Conservation (phyloP, 2,329 filamentous ascomycete genomes). For the Cladobotryum protrusum region DNA sequence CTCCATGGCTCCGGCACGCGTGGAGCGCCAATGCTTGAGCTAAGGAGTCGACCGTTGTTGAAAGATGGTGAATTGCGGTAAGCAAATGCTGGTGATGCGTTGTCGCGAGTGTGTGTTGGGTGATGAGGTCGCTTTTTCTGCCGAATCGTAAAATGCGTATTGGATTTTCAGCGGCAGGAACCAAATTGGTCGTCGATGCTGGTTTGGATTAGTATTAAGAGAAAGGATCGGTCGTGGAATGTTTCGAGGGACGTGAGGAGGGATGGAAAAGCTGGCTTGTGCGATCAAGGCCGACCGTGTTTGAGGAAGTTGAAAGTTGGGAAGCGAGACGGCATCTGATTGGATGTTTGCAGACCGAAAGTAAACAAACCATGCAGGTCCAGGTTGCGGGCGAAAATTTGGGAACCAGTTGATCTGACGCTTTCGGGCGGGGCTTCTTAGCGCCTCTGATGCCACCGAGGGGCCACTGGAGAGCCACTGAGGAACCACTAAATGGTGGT, state of each 20-base stretch:
- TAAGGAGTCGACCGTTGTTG: constrained; percentile 14
- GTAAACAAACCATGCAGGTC: constrained; percentile 9
- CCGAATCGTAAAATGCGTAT: neutral
- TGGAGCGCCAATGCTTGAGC: constrained; percentile 17
- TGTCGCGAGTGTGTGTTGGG: no score
- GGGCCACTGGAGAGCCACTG: no score
- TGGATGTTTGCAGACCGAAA: constrained; percentile 8
- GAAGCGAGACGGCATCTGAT: constrained; percentile 4
- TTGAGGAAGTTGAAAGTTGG: constrained; percentile 2
- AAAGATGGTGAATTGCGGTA: constrained; percentile 11
- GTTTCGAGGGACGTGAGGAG: no score
- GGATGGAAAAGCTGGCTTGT: no score
- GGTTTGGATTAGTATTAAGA: no score
- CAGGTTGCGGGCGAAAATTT: no score
- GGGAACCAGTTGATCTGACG: no score
- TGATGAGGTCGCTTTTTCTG: neutral
- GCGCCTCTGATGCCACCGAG: neutral
- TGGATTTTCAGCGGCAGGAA: neutral
- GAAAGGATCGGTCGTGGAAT: no score
- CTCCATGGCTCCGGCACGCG: constrained; percentile 33
- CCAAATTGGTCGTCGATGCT: neutral
- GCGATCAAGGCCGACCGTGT: neutral
- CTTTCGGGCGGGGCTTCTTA: no score
- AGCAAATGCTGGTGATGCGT: constrained; percentile 11
- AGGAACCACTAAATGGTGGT: no score